phyloP scores from a whole-genome alignment of 805 yeast genomes.

The Schwanniomyces vanrijiae region DNA sequence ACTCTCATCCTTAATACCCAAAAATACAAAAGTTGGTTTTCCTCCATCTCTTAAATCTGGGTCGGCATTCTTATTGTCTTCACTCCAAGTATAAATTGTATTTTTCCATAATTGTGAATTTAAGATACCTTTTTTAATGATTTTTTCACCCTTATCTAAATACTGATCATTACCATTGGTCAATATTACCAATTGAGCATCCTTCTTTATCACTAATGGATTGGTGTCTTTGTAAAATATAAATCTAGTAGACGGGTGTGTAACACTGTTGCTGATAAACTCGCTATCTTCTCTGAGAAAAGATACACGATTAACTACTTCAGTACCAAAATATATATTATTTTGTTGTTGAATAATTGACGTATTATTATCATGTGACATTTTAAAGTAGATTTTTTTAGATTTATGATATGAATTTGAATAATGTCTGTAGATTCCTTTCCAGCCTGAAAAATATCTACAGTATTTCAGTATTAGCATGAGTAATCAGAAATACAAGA shows the following conservation, averaged over 20 bases:
- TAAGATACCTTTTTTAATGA: conserved; percentile 20
- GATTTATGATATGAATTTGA: not conserved
- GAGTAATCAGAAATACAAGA: not conserved
- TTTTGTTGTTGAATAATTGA: conserved; percentile 15
- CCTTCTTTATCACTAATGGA: conserved; percentile 32
- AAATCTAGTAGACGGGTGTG: conserved; percentile 49
- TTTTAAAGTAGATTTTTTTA: conserved; percentile 5
- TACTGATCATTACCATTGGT: conserved; percentile 38
- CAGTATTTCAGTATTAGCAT: not conserved
- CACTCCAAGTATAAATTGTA: conserved; percentile 21
- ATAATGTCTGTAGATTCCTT: not conserved
- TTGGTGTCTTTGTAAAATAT: conserved; percentile 37
- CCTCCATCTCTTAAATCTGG: conserved; percentile 38
- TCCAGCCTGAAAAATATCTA: not conserved
- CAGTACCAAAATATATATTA: conserved; percentile 45
- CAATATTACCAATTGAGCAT: conserved; percentile 30
- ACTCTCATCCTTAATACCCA: conserved; percentile 48
- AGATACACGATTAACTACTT: conserved; percentile 61
- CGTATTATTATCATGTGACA: conserved; percentile 14
- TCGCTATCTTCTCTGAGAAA: conserved; percentile 58
- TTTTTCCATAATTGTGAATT: conserved; percentile 15
- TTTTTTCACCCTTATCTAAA: conserved; percentile 10
- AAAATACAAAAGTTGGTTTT: conserved; percentile 40
- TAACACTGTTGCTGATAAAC: conserved; percentile 48
- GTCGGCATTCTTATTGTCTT: conserved; percentile 33